Evolutionary conservation across 768 basidiomycete genomes (phyloP).

Genomic region (Leccinum fibrillosum): DNA sequence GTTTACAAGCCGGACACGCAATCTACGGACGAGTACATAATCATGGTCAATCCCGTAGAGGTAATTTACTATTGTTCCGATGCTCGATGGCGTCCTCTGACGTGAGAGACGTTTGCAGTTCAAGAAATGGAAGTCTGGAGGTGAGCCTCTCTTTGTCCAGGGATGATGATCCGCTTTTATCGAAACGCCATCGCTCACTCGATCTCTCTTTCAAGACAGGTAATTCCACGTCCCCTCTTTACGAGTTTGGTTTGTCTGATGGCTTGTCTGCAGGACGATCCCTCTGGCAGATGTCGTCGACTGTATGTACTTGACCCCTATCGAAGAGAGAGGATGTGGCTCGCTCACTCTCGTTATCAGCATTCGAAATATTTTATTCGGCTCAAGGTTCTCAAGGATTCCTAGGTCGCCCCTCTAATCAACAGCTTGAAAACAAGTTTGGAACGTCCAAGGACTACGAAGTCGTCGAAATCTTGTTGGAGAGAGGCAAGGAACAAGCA

Average conservation of each 20-base stretch:
- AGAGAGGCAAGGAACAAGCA: conserved; percentile 59
- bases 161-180: background rate
- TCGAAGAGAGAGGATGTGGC: background rate
- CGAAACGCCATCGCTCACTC: conserved; percentile 7
- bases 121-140: conserved; percentile 78
- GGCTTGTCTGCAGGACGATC: conserved; percentile 47
- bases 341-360: conserved; percentile 32
- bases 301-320: conserved; percentile 44
- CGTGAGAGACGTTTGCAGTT: conserved; percentile 39
- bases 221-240: conserved; percentile 34
- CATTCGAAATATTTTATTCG: conserved; percentile 70
- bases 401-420: conserved; percentile 71
- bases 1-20: conserved; percentile 77
- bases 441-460: conserved; percentile 62
- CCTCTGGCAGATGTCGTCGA: conserved; percentile 78
- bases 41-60: conserved; percentile 64
- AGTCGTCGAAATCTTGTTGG: conserved; percentile 55
- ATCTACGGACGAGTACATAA: conserved; percentile 67
- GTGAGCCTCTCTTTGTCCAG: conserved; percentile 37
- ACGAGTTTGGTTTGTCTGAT: conserved; percentile 11
- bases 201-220: conserved; percentile 51
- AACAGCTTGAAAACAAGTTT: conserved; percentile 76
- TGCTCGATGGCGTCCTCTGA: conserved; percentile 5
- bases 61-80: conserved; percentile 36
- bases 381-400: conserved; percentile 76